A percentile compares a stretch with the other conserved stretches of the same genome.
Evolutionary conservation across 2,329 filamentous ascomycete species (phyloP).

Genomic region (Microthyrium microscopicum): DNA sequence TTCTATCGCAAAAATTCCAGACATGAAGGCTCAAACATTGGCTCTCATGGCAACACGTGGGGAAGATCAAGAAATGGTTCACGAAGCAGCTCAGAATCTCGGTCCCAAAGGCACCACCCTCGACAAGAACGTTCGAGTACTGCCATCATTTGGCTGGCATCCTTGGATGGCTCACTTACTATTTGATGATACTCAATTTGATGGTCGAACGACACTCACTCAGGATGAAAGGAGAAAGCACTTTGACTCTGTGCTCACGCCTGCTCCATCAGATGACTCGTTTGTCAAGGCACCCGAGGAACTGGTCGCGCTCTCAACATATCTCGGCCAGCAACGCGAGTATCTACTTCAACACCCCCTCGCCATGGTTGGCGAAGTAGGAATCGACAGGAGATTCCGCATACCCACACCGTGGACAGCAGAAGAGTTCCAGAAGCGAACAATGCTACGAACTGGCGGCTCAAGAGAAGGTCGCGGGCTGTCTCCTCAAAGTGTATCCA

Average conservation of each 20-base stretch:
- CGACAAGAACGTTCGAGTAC: conserved; percentile 25
- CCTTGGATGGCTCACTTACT: conserved; percentile 74
- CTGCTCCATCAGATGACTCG: conserved; percentile 32
- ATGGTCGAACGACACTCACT: conserved; percentile 16
- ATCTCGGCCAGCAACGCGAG: conserved; percentile 37
- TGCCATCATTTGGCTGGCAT: conserved; percentile 76
- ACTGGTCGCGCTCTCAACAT: conserved; percentile 41
- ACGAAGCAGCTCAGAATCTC: conserved; percentile 38
- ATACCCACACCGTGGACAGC: conserved; percentile 45
- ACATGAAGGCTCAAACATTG: conserved; percentile 49
- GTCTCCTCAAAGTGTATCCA: conserved; percentile 49
- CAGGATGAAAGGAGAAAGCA: conserved; percentile 36
- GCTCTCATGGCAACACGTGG: conserved; percentile 64
- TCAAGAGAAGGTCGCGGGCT: conserved; percentile 53
- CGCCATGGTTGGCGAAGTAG: conserved; percentile 61
- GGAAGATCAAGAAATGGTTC: conserved; percentile 60
- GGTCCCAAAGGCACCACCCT: conserved; percentile 17
- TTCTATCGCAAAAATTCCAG: conserved; percentile 38
- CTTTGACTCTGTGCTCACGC: conserved; percentile 48
- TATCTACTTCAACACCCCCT: conserved; percentile 41
- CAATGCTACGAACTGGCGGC: conserved; percentile 44
- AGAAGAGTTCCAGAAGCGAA: conserved; percentile 21
- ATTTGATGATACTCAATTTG: conserved; percentile 38
- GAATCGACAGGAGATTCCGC: conserved; percentile 61
- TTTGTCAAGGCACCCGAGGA: conserved; percentile 40